Conservation (phyloP, 2,329 filamentous ascomycete genomes). For the Lasiodiplodia sp. region DNA sequence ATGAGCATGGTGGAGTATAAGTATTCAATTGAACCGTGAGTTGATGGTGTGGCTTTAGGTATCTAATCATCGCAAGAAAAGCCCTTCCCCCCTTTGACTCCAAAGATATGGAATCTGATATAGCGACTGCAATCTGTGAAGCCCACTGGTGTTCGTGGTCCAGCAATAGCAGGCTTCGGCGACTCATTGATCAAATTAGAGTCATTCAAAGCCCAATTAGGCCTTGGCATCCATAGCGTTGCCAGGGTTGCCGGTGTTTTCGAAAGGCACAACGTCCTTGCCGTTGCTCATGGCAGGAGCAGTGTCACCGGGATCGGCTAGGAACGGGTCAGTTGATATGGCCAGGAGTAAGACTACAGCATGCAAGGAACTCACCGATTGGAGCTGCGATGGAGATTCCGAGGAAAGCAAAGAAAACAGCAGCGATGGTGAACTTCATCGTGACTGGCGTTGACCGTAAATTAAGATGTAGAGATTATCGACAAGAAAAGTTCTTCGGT, state of each 20-base stretch:
- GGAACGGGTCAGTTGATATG: not conserved
- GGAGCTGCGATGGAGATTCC: constrained; percentile 2
- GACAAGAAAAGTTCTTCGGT: not conserved
- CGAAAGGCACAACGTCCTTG: not conserved
- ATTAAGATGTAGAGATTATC: constrained; percentile 17
- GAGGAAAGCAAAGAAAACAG: constrained; percentile 3
- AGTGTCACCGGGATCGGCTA: constrained; percentile 8
- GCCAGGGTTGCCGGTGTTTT: constrained; percentile 1
- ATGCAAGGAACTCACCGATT: not conserved
- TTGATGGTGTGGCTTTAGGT: too few species aligned
- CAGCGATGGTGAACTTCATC: constrained; percentile 16
- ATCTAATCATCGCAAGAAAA: too few species aligned
- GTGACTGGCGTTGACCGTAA: not conserved
- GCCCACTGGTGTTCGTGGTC: not conserved
- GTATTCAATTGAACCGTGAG: too few species aligned
- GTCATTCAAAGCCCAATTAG: too few species aligned
- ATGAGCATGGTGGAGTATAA: too few species aligned
- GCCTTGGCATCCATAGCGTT: constrained; percentile 12
- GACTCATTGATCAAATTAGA: not conserved
- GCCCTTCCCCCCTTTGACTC: too few species aligned
- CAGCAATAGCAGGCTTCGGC: not conserved
- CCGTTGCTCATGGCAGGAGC: constrained; percentile 18
- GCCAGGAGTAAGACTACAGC: rapidly evolving
- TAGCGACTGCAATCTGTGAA: not conserved
- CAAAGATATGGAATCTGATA: too few species aligned